Base-by-base conservation (phyloP, 108 stramenopile species). In the Chaetoceros tenuissimus region DNA sequence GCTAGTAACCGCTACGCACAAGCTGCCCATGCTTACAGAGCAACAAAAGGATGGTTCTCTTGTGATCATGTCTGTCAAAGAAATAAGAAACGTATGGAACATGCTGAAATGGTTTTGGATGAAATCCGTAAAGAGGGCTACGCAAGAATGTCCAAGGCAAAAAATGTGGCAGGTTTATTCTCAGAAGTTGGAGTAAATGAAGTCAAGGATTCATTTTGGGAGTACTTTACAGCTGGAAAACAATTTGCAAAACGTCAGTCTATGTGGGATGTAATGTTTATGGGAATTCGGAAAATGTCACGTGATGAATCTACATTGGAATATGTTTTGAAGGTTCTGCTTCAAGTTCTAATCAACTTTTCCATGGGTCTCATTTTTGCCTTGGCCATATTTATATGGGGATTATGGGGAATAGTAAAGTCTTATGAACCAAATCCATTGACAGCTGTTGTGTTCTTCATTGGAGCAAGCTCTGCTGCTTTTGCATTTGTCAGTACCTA, bases 261-360 rank as follows among this genome's bases (percentile, higher is more conserved):
- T 20, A 88, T 87, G 88, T 94, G 87, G 86, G 92, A 94, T 70
- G 81, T 81, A 51, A 71, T 94, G 78, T 83, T 77, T 59, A 84
- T 89, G 67, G 88, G 88, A 28, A 82, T 94, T 57, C 71, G 92
- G 40, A 51, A 54, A 26, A 89, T 90, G 82, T 49, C 73, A 10
- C 40, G 81, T 18, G 72, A 85, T 54, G 91, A 92, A 56, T 69
- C 49, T 28, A 63, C 72, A 59, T 63, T 83, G n/a, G 86, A 94
- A 59, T 94, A 81, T 63, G 70, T 59, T 40, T 55, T 89, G 46
- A 71, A 72, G 31, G 70, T 87, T 55, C 48, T 84, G 18, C 44
- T 84, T 61, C 77, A 94, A 59, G 82, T 94, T 3, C 59, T 94
- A 28, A 60, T 94, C 47, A 94, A 94, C 67, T 89, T 94, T 53